Percentiles rank a stretch among this genome's conserved stretches.
These are phyloP conservation scores for Phaeosphaeria sp. DNA, from an alignment of 2,329 filamentous ascomycete species.

Conservation along the genomic window DNA sequence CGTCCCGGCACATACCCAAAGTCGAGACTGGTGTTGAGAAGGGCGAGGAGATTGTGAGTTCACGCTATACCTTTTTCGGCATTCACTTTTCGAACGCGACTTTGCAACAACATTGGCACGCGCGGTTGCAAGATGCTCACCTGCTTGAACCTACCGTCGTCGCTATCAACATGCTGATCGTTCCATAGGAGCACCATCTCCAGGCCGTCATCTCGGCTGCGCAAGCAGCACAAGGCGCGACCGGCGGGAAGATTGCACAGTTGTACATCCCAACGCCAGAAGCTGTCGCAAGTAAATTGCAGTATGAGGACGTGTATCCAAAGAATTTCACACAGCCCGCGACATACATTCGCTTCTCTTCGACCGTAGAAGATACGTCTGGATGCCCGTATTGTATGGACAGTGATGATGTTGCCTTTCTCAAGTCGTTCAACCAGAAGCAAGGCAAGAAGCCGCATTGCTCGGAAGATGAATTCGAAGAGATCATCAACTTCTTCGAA, in stretches of 20 bases:
- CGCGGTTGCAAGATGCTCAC: background rate
- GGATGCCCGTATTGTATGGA: constrained; percentile 94
- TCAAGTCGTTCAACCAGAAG: constrained; percentile 84
- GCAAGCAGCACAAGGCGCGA: constrained; percentile 59
- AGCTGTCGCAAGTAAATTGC: constrained; percentile 67
- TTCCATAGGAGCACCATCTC: constrained; percentile 85
- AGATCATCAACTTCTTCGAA: constrained; percentile 94
- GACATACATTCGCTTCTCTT: constrained; percentile 96
- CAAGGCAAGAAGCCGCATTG: constrained; percentile 69
- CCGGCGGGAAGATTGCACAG: constrained; percentile 66
- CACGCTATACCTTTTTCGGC: constrained; percentile 41
- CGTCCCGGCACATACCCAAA: constrained; percentile 79
- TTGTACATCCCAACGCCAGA: constrained; percentile 74
- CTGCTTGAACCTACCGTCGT: constrained; percentile 18
- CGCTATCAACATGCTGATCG: constrained; percentile 24
- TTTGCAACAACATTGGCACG: background rate
- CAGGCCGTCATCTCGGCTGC: constrained; percentile 79
- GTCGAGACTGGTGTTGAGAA: constrained; percentile 98
- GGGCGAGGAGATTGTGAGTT: constrained; percentile 93
- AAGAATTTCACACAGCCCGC: constrained; percentile 80
- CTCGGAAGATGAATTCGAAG: constrained; percentile 91
- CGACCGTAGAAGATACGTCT: constrained; percentile 95
- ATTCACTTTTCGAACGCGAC: constrained; percentile 15
- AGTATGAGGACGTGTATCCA: constrained; percentile 90
- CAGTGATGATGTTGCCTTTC: constrained; percentile 83